Evolutionary conservation across 192 early-diverging fungal species (phyloP).

Genomic region (Entrophospora sp.): DNA sequence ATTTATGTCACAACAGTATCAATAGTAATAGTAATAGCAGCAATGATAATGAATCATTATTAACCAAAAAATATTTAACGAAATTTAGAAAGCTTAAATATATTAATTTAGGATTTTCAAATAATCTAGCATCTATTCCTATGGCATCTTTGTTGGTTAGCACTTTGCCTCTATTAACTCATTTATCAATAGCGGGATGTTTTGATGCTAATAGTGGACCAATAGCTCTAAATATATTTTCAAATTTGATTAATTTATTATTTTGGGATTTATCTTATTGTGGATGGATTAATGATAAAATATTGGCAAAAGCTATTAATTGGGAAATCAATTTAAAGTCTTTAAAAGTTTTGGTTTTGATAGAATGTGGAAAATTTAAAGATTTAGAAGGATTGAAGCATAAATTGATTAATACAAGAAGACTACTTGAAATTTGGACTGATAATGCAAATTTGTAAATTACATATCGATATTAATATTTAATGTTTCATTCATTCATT

Average conservation of each 20-base stretch:
- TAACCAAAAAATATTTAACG: not conserved
- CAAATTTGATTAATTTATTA: conserved; percentile 17
- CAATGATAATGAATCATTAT: not conserved
- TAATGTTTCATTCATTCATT: too few species aligned
- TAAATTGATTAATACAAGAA: too few species aligned
- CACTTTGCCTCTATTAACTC: conserved; percentile 14
- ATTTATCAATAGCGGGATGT: conserved; percentile 22
- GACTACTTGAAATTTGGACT: too few species aligned
- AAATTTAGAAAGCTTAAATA: not conserved
- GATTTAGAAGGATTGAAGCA: too few species aligned
- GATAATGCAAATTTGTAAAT: too few species aligned
- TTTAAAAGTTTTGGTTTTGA: not conserved
- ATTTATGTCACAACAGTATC: not conserved
- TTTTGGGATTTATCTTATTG: conserved; percentile 11
- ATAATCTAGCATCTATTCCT: not conserved
- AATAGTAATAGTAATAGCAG: not conserved
- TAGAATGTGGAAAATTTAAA: too few species aligned
- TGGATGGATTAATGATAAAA: conserved; percentile 9
- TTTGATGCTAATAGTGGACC: conserved; percentile 1
- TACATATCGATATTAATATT: too few species aligned
- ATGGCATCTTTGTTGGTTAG: not conserved
- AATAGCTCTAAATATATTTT: conserved; percentile 1
- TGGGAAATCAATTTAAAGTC: conserved; percentile 16
- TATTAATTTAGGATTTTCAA: conserved; percentile 2
- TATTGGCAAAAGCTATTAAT: conserved; percentile 14